Base-by-base conservation (phyloP, 1,284 basidiomycete genomes). In the Xerocomus amazonicus region DNA sequence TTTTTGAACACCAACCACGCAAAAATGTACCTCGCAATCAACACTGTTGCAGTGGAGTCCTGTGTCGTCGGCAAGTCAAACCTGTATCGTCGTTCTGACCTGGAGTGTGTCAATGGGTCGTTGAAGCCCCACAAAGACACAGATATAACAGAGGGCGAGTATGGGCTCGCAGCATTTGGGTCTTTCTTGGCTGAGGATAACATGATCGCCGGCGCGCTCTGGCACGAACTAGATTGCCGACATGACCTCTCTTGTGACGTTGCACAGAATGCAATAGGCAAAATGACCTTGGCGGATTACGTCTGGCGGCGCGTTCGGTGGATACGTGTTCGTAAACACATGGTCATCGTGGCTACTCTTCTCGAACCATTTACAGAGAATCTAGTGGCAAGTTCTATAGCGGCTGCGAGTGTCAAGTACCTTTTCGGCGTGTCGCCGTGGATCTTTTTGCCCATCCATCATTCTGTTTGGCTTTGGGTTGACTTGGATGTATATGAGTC, bases 1-100 rank as follows among this genome's bases (percentile, higher is more conserved):
- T 99, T 97, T 66, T 73, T 99, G 44, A 97, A 96, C 66, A 96
- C 93, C 5, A 97, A 93, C 46, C 97, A 99, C 63, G 96, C 96
- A 13, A 98, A 97, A 70, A 99, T 99, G 96, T 99, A 99, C 64
- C 78, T 98, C 47, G 94, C 94, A 9, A 92, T 99, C 68, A 97
- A 97, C 69, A 76, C 84, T 0, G 73, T 90, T 42, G 87, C 85
- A 5, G 72, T 97, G 50, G 97, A 97, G 47, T 96, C 92, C 0
- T 99, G 97, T 67, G 92, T 99, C 12, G 90, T 98, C 57, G 97
- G 97, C 57, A 99, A 99, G 72, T 95, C 92, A 49, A 95, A 94
- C 69, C 70, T 99, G 55, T 99, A 95, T 70, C 86, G 92, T 41
- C 88, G 92, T 47, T 89, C 90, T 33, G 93, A 97, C 66, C 70